Conservation (phyloP, 2,329 filamentous ascomycete genomes). For the Colletotrichum euphorbiae region DNA sequence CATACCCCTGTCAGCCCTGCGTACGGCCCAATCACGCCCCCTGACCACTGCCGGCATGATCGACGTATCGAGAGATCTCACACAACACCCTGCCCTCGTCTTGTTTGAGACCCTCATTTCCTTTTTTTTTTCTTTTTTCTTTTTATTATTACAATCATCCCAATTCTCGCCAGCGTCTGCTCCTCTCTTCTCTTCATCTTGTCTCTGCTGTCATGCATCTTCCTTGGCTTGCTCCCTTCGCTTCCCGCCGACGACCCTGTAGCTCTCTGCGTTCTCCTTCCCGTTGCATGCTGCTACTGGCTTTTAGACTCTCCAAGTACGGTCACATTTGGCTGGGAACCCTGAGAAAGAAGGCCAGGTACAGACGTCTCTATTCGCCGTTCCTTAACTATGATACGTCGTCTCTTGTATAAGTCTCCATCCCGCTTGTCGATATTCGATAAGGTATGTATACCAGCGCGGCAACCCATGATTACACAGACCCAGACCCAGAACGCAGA, state of each 20-base stretch:
- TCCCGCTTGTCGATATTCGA: neutral
- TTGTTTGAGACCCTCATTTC: slow-evolving; percentile 47
- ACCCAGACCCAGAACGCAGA: neutral
- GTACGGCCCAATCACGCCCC: slow-evolving; percentile 46
- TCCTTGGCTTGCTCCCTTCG: neutral
- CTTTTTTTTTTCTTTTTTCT: slow-evolving; percentile 1
- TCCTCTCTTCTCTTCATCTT: neutral
- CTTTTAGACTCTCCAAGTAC: neutral
- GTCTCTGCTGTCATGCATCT: neutral
- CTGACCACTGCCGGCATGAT: slow-evolving; percentile 44
- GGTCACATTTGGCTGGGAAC: slow-evolving; percentile 11
- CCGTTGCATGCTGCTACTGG: slow-evolving; percentile 2
- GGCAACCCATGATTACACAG: slow-evolving; percentile 21
- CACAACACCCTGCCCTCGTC: slow-evolving; percentile 43
- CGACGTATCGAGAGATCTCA: slow-evolving; percentile 43
- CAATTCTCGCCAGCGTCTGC: neutral
- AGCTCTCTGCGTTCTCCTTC: neutral
- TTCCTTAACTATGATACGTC: slow-evolving; percentile 1
- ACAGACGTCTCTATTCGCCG: neutral
- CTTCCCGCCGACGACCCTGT: neutral
- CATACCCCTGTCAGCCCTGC: slow-evolving; percentile 49
- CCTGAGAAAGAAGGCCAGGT: neutral
- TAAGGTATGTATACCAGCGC: too few species aligned
- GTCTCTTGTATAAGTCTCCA: slow-evolving; percentile 9
- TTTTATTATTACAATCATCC: too few species aligned